phyloP scores from a whole-genome alignment of 305 asterid genomes.

The Plantago lanceolata region DNA sequence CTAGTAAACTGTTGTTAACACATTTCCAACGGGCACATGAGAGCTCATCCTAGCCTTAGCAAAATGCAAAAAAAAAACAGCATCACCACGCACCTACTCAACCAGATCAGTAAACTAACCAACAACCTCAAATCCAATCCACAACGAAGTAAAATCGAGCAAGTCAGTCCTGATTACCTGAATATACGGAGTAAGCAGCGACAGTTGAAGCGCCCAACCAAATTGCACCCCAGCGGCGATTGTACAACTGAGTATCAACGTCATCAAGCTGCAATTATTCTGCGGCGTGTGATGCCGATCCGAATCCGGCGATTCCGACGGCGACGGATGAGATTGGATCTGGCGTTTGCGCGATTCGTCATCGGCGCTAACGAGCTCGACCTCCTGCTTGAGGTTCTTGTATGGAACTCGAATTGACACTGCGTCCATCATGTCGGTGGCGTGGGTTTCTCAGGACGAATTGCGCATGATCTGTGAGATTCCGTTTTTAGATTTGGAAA shows the following conservation, averaged over 20 bases:
- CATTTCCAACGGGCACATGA: too few species aligned
- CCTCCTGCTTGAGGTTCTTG: slow-evolving; percentile 70
- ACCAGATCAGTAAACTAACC: neutral
- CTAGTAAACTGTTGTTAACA: neutral
- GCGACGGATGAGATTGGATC: slow-evolving; percentile 46
- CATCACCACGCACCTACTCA: slow-evolving; percentile 19
- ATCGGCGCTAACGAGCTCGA: slow-evolving; percentile 59
- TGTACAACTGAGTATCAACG: slow-evolving; percentile 79
- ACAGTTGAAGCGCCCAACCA: slow-evolving; percentile 98
- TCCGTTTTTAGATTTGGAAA: slow-evolving; percentile 2
- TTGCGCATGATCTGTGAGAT: slow-evolving; percentile 24
- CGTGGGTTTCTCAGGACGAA: slow-evolving; percentile 19
- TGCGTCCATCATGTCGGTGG: slow-evolving; percentile 50
- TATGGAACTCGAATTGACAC: slow-evolving; percentile 86
- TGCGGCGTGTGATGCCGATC: slow-evolving; percentile 34
- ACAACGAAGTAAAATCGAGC: neutral
- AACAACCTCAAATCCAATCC: neutral
- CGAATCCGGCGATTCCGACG: slow-evolving; percentile 34
- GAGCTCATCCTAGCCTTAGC: neutral
- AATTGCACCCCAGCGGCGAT: slow-evolving; percentile 99
- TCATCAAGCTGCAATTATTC: slow-evolving; percentile 45
- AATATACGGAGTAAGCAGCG: slow-evolving; percentile 94
- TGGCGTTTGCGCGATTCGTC: slow-evolving; percentile 37
- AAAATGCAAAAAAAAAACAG: slow-evolving; percentile 10
- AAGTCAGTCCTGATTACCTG: slow-evolving; percentile 46